Base-by-base conservation (phyloP, 2,329 filamentous ascomycete genomes). In the Colletotrichum sp. region DNA sequence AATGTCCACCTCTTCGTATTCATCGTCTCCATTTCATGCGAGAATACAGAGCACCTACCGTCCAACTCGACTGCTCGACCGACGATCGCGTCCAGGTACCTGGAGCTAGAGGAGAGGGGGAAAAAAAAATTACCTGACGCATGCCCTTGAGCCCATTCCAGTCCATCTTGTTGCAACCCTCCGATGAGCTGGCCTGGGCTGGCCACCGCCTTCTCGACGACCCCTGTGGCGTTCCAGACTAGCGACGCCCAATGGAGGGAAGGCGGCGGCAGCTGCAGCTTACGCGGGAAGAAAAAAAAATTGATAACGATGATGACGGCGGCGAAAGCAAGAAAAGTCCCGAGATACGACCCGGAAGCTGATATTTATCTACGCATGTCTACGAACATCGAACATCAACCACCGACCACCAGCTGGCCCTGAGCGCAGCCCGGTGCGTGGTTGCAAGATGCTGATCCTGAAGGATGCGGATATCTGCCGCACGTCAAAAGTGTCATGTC, bases 151-250 rank as follows among this genome's bases (percentile, higher is more conserved):
- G 52, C 72, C 43, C 67, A 74, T 71, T 74, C 67, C 60, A 71
- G 57, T 34, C 60, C 36, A 26, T 59, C 39, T 43, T 66, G 63
- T 34, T 75, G 63, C 69, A 72, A 67, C 69, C 63, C 73, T 63
- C 69, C 69, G 52, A 18, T 48, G n/a, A 24, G 63, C 63, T 43
- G 52, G 66, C 32, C 66, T 21, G 66, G 66, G 30, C 39, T 72
- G 73, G 69, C 69, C 73, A 75, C 69, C 55, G 69, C 73, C 63
- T 75, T 72, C 73, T 61, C 55, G 61, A 55, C 43, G 55, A 72
- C 68, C 73, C 73, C 73, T 75, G 73, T 72, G 73, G 73, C 73
- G 73, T 70, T 61, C 57, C 64, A 59, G 32, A 64, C 73, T 75
- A 75, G 69, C 70, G 69, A 75, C 68, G 68, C 68, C 68, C 39